Conservation (phyloP, 768 basidiomycete genomes). For the Rhizopogon rudus region DNA sequence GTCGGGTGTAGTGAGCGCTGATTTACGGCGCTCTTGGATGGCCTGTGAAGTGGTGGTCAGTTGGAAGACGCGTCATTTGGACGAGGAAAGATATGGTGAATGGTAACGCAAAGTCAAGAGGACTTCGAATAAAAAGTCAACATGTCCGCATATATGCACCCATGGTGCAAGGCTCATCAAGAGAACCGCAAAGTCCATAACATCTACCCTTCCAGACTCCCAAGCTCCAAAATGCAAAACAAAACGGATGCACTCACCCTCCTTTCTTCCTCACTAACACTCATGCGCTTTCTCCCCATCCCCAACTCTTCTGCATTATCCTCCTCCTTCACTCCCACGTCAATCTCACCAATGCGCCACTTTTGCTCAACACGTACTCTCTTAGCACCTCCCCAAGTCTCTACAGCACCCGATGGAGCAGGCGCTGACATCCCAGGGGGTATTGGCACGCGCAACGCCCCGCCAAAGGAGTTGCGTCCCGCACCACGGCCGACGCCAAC, state of each 20-base stretch:
- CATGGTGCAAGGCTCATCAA: too few species aligned
- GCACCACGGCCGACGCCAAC: constrained; percentile 8
- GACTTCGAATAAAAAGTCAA: too few species aligned
- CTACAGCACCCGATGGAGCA: constrained; percentile 28
- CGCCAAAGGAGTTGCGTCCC: constrained; percentile 39
- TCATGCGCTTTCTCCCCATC: neutral
- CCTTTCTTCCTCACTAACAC: constrained; percentile 13
- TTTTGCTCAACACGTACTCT: constrained; percentile 44
- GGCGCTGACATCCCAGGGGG: constrained; percentile 4
- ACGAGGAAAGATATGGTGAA: neutral
- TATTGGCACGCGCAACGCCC: constrained; percentile 6
- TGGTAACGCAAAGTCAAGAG: neutral
- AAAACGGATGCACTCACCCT: constrained; percentile 2
- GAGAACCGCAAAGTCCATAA: too few species aligned
- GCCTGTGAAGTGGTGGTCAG: constrained; percentile 30
- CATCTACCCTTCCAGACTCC: too few species aligned
- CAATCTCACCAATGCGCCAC: constrained; percentile 54
- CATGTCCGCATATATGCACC: neutral
- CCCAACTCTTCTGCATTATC: neutral
- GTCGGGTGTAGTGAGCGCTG: constrained; percentile 46
- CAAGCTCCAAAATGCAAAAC: neutral
- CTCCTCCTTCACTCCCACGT: constrained; percentile 8
- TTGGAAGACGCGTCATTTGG: too few species aligned
- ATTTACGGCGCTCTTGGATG: constrained; percentile 58
- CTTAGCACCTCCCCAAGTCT: constrained; percentile 13